Evolutionary conservation across 768 basidiomycete species (phyloP).

Genomic region (Pleurotus ostreatus): DNA sequence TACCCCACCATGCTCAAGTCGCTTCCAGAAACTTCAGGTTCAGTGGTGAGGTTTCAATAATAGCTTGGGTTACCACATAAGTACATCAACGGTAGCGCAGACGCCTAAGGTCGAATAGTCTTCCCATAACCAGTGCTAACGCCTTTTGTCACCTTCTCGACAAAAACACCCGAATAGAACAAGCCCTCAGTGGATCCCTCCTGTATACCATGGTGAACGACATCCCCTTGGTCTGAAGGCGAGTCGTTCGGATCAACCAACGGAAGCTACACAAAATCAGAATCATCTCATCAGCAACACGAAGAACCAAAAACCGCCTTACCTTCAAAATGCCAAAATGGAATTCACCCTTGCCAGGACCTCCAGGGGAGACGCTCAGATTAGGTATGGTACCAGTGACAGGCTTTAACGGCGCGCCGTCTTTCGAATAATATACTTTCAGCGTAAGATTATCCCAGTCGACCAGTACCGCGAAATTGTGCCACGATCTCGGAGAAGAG

Average conservation of each 20-base stretch:
- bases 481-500: constrained; percentile 43
- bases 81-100: too few relatives aligned
- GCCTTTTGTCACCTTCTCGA: constrained; percentile 36
- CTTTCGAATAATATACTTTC: constrained; percentile 46
- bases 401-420: constrained; percentile 19
- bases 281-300: neutral
- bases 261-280: constrained; percentile 38
- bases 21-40: too few relatives aligned
- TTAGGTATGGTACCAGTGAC: constrained; percentile 41
- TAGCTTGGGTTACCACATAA: too few relatives aligned
- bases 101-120: neutral
- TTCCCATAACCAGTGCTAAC: constrained; percentile 30
- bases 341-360: constrained; percentile 54
- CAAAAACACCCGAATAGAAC: constrained; percentile 56
- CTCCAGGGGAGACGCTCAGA: constrained; percentile 31
- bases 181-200: constrained; percentile 23
- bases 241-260: constrained; percentile 44
- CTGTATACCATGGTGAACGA: constrained; percentile 32
- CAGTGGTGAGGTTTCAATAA: too few relatives aligned
- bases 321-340: constrained; percentile 62
- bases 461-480: constrained; percentile 58
- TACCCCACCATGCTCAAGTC: too few relatives aligned
- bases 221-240: constrained; percentile 44
- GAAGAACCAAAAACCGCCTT: constrained; percentile 6
- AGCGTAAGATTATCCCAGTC: constrained; percentile 52